Percentiles rank a stretch among this genome's conserved stretches.
phyloP scores from a whole-genome alignment of 257 asterid species.

The Ilex asprella region DNA sequence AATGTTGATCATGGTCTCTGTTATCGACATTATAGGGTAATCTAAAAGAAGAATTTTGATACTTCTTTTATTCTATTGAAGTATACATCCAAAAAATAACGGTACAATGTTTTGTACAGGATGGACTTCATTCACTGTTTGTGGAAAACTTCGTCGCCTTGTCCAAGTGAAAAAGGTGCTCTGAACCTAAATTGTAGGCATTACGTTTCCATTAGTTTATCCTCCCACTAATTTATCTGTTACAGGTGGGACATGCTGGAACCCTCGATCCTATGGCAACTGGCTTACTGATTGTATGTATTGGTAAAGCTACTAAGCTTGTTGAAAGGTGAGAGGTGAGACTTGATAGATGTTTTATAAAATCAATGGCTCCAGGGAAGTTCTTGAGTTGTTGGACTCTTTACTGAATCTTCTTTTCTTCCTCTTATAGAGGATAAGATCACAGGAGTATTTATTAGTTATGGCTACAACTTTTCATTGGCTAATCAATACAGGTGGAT shows the following conservation, averaged over 20 bases:
- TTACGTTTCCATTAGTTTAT: constrained; percentile 8
- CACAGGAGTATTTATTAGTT: no score
- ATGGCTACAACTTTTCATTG: background rate
- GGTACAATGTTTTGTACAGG: constrained; percentile 44
- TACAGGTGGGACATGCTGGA: constrained; percentile 99
- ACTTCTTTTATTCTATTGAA: background rate
- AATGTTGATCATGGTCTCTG: background rate
- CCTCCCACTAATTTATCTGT: constrained; percentile 14
- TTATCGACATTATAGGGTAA: background rate
- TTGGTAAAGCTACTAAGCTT: constrained; percentile 92
- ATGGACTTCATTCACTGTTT: constrained; percentile 98
- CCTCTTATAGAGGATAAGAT: background rate
- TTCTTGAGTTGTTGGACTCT: background rate
- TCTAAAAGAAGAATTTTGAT: background rate
- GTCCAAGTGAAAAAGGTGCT: constrained; percentile 87
- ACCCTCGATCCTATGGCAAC: constrained; percentile 99
- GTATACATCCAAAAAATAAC: constrained; percentile 14
- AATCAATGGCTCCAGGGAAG: background rate
- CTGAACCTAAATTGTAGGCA: background rate
- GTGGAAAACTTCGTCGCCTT: constrained; percentile 91
- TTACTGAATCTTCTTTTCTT: background rate
- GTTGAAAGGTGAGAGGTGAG: constrained; percentile 90
- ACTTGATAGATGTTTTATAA: constrained; percentile 5
- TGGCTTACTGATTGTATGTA: constrained; percentile 85
- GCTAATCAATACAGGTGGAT: background rate